Percentiles rank a stretch among this genome's conserved stretches.
Conservation (phyloP, 2,329 filamentous ascomycete genomes). For the Fusarium xyrophilum region DNA sequence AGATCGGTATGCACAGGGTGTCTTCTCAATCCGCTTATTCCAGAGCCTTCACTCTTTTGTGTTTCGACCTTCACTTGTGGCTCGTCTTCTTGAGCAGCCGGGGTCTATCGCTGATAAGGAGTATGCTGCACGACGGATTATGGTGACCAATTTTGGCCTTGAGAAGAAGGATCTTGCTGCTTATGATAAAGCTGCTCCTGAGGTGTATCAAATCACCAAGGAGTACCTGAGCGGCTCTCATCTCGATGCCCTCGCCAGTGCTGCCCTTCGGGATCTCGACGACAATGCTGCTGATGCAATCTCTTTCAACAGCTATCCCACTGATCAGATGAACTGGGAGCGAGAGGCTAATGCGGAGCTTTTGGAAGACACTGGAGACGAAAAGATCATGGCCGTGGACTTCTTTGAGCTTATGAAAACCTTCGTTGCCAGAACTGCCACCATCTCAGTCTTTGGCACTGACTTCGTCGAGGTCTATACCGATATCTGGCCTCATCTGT, state of each 20-base stretch:
- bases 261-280: conserved; percentile 36
- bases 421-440: conserved; percentile 48
- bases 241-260: conserved; percentile 34
- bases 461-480: conserved; percentile 52
- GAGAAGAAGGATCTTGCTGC: conserved; percentile 42
- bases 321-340: conserved; percentile 52
- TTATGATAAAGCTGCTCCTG: conserved; percentile 41
- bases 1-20: conserved; percentile 44
- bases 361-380: conserved; percentile 37
- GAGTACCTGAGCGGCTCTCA: conserved; percentile 39
- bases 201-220: conserved; percentile 41
- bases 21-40: conserved; percentile 47
- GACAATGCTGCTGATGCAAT: conserved; percentile 46
- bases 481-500: conserved; percentile 49
- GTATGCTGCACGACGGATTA: conserved; percentile 36
- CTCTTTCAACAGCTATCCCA: conserved; percentile 48
- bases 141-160: conserved; percentile 47
- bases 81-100: conserved; percentile 43
- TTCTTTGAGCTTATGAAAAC: conserved; percentile 46
- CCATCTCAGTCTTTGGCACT: conserved; percentile 48
- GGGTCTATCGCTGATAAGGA: conserved; percentile 39
- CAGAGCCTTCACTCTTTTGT: conserved; percentile 47
- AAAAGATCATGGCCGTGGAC: conserved; percentile 45
- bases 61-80: conserved; percentile 43
- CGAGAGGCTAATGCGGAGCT: conserved; percentile 43